Evolutionary conservation across 2,329 filamentous ascomycete species (phyloP).

Genomic region (Cordyceps farinosa): DNA sequence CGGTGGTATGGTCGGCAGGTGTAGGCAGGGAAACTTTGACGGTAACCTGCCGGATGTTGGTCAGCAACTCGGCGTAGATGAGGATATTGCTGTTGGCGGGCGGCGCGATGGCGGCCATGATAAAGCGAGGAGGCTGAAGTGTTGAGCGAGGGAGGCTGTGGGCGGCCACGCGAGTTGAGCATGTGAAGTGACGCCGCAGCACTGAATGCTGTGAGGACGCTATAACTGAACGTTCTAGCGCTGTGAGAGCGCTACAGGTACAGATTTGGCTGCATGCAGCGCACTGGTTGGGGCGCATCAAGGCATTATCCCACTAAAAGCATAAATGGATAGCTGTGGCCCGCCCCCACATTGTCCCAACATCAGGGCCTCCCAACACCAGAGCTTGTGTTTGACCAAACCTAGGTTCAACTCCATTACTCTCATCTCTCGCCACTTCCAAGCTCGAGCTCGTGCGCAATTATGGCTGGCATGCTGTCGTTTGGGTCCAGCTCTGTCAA

Average conservation of each 20-base stretch:
- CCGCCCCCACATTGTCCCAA: constrained; percentile 15
- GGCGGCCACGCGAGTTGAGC: neutral
- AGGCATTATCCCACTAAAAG: neutral
- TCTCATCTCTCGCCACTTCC: neutral
- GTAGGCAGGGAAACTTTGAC: constrained; percentile 51
- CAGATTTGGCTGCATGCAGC: neutral
- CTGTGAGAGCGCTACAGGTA: neutral
- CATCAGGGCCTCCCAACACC: constrained; percentile 1
- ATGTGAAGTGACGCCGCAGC: neutral
- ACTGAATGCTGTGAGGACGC: neutral
- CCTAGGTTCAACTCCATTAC: neutral
- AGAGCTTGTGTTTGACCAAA: neutral
- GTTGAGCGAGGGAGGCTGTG: neutral
- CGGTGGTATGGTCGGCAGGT: constrained; percentile 40
- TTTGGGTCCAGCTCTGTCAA: constrained; percentile 26
- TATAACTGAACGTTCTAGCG: neutral
- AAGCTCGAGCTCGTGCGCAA: neutral
- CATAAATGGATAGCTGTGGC: neutral
- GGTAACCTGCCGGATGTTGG: constrained; percentile 62
- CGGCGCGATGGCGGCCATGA: constrained; percentile 21
- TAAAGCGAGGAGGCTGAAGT: neutral
- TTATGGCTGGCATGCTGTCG: constrained; percentile 35
- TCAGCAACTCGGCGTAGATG: constrained; percentile 63
- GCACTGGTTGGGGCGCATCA: constrained; percentile 12
- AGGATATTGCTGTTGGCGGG: constrained; percentile 24